phyloP scores from a whole-genome alignment of 139 green algal species.

The Chlorella sorokiniana region DNA sequence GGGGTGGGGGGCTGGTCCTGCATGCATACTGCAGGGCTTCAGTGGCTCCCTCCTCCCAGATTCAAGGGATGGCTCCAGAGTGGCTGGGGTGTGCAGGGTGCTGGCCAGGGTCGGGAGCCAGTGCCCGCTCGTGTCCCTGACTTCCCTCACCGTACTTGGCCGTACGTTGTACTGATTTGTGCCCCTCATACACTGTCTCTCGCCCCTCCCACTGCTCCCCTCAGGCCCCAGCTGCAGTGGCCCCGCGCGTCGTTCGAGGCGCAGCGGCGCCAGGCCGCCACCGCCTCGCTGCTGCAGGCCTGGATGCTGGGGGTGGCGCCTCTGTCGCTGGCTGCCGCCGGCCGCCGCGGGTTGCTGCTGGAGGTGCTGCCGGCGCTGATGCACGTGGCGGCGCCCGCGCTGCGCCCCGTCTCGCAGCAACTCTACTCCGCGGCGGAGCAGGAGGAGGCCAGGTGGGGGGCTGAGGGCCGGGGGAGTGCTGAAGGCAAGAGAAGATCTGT shows the following conservation, averaged over 20 bases:
- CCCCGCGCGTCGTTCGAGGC: slow-evolving; percentile 49
- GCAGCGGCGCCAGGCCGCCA: slow-evolving; percentile 25
- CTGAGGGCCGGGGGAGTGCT: background rate
- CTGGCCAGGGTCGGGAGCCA: too few relatives aligned
- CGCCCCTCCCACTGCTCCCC: background rate
- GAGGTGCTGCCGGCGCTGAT: slow-evolving; percentile 67
- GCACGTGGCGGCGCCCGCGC: slow-evolving; percentile 45
- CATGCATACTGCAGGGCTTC: too few relatives aligned
- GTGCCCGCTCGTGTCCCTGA: too few relatives aligned
- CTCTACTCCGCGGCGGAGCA: slow-evolving; percentile 63
- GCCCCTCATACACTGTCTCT: background rate
- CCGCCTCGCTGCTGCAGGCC: slow-evolving; percentile 53
- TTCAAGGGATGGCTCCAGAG: too few relatives aligned
- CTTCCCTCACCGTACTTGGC: too few relatives aligned
- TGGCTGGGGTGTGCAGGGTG: too few relatives aligned
- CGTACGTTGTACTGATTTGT: background rate
- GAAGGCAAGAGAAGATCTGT: background rate
- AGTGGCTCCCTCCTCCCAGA: too few relatives aligned
- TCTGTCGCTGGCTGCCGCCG: background rate
- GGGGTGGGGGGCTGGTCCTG: background rate
- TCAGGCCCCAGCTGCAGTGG: slow-evolving; percentile 67
- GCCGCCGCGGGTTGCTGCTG: slow-evolving; percentile 6
- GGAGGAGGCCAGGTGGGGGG: slow-evolving; percentile 32
- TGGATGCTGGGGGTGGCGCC: slow-evolving; percentile 57
- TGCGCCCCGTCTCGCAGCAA: slow-evolving; percentile 64